Conservation (phyloP, 2,329 filamentous ascomycete species). For the Sclerotinia sclerotiorum region DNA sequence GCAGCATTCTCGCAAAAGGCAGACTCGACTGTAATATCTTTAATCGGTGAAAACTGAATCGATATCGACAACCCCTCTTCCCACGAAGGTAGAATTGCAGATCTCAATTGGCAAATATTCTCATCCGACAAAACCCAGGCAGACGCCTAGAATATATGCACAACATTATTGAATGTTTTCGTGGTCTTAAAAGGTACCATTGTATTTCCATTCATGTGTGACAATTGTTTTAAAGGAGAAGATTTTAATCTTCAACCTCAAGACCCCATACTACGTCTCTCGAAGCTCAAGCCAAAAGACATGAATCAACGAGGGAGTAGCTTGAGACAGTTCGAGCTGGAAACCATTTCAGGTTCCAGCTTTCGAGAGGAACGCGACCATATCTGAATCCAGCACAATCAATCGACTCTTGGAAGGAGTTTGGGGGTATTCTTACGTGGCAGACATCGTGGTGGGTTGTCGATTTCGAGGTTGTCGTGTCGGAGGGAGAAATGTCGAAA, state of each 20-base stretch:
- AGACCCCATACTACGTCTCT: conserved; percentile 69
- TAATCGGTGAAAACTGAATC: conserved; percentile 66
- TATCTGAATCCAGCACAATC: conserved; percentile 43
- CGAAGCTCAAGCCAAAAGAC: conserved; percentile 51
- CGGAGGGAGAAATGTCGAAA: conserved; percentile 22
- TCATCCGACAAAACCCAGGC: conserved; percentile 78
- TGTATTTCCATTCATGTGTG: conserved; percentile 45
- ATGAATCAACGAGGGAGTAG: conserved; percentile 57
- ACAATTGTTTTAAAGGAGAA: conserved; percentile 80
- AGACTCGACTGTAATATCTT: conserved; percentile 76
- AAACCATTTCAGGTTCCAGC: conserved; percentile 57
- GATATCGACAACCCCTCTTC: conserved; percentile 35
- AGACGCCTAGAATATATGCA: conserved; percentile 51
- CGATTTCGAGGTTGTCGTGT: conserved; percentile 40
- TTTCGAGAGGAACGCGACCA: conserved; percentile 75
- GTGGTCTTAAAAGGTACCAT: conserved; percentile 31
- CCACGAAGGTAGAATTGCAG: conserved; percentile 26
- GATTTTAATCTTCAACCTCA: conserved; percentile 67
- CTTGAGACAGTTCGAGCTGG: conserved; percentile 78
- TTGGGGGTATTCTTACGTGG: conserved; percentile 40
- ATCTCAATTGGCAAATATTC: conserved; percentile 43
- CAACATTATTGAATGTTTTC: conserved; percentile 35
- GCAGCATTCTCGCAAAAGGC: conserved; percentile 88
- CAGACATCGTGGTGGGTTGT: conserved; percentile 55
- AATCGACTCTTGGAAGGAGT: conserved; percentile 34